These are phyloP conservation scores for Neurospora sp. DNA, from an alignment of 2,329 filamentous ascomycete species.

Conservation along the genomic window DNA sequence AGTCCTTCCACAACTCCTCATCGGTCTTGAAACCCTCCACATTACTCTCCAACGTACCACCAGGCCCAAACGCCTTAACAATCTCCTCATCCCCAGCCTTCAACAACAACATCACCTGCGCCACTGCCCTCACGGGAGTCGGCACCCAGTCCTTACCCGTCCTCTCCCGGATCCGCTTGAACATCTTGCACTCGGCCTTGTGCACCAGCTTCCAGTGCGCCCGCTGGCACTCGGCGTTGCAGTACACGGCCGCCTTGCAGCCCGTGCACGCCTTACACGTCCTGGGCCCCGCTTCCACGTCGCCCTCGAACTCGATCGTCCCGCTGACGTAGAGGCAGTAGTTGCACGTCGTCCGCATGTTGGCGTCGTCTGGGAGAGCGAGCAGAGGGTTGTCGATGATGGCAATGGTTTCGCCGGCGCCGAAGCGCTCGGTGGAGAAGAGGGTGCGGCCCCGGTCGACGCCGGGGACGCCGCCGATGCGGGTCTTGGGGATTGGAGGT, in stretches of 20 bases:
- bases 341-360: conserved; percentile 35
- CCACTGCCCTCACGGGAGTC: conserved; percentile 43
- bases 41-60: conserved; percentile 34
- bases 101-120: conserved; percentile 36
- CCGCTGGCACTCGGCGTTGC: conserved; percentile 41
- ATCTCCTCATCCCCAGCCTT: conserved; percentile 19
- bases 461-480: neutral
- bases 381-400: conserved; percentile 34
- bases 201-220: conserved; percentile 44
- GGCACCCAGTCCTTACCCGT: conserved; percentile 31
- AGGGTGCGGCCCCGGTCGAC: conserved; percentile 32
- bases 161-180: conserved; percentile 26
- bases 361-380: conserved; percentile 36
- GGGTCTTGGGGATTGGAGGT: conserved; percentile 1
- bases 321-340: conserved; percentile 31
- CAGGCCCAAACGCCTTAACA: conserved; percentile 22
- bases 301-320: conserved; percentile 14
- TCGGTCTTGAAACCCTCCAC: conserved; percentile 26
- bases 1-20: conserved; percentile 32
- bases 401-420: conserved; percentile 36
- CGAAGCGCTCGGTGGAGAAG: conserved; percentile 30
- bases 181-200: conserved; percentile 41
- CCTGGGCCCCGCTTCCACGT: conserved; percentile 7
- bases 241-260: conserved; percentile 46
- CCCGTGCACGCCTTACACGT: conserved; percentile 34